Conservation (phyloP, 495 filamentous ascomycete species). For the Elasticomyces elasticus region DNA sequence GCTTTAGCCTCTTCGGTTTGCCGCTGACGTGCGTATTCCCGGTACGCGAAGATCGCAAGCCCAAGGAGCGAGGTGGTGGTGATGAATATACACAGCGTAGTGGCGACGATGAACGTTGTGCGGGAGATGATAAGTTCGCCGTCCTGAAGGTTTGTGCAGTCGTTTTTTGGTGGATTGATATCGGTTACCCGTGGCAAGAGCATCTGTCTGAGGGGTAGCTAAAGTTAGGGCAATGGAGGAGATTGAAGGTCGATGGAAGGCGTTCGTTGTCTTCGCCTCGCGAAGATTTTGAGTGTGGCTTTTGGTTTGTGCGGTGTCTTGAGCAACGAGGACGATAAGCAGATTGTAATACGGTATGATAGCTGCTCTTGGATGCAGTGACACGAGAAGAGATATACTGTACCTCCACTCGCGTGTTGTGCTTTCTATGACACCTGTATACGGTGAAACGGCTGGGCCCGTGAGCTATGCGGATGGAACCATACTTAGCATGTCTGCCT, state of each 20-base stretch:
- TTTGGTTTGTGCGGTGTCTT: too few relatives aligned
- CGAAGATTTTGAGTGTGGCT: not conserved
- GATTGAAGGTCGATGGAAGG: too few relatives aligned
- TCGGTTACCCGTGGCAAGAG: not conserved
- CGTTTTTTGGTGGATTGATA: not conserved
- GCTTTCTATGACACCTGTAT: too few relatives aligned
- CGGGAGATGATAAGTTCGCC: constrained; percentile 6
- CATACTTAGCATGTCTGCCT: not conserved
- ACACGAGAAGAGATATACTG: not conserved
- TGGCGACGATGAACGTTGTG: constrained; percentile 4
- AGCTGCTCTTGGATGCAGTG: not conserved
- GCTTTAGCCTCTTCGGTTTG: constrained; percentile 3
- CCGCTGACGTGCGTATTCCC: constrained; percentile 5
- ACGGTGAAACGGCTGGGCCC: not conserved
- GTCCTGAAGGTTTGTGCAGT: not conserved
- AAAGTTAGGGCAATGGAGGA: not conserved
- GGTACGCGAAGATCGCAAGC: not conserved
- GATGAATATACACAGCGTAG: constrained; percentile 10
- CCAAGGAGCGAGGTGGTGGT: constrained; percentile 1
- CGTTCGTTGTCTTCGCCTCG: too few relatives aligned
- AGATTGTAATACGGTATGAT: too few relatives aligned
- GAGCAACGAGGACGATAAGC: too few relatives aligned
- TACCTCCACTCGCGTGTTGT: too few relatives aligned
- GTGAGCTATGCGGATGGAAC: not conserved
- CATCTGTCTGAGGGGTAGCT: not conserved